Evolutionary conservation across 805 yeast species (phyloP).

Genomic region (Kuraishia molischiana): DNA sequence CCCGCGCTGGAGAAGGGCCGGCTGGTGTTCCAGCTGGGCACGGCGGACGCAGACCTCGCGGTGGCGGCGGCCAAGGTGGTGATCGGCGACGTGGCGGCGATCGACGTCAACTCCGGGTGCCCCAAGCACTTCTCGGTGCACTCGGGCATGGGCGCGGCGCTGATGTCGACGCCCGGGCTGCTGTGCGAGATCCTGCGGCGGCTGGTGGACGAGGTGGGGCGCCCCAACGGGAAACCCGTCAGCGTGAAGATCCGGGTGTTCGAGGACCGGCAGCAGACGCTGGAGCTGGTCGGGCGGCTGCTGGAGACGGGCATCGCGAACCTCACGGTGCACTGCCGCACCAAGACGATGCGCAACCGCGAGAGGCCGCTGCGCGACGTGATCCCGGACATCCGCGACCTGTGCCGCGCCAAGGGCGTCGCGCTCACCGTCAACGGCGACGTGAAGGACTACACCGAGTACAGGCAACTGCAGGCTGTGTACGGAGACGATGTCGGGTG

Average conservation of each 20-base stretch:
- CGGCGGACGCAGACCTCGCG: slow-evolving; percentile 75
- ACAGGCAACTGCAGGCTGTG: slow-evolving; percentile 34
- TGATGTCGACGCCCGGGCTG: slow-evolving; percentile 71
- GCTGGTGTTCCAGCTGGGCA: slow-evolving; percentile 85
- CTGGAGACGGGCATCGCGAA: slow-evolving; percentile 76
- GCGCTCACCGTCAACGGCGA: slow-evolving; percentile 81
- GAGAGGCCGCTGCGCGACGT: slow-evolving; percentile 72
- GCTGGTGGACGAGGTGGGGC: slow-evolving; percentile 74
- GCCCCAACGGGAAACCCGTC: slow-evolving; percentile 66
- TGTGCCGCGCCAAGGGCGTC: slow-evolving; percentile 54
- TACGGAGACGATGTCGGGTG: slow-evolving; percentile 66
- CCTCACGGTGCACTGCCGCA: slow-evolving; percentile 87
- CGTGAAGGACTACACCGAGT: slow-evolving; percentile 45
- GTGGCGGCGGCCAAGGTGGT: slow-evolving; percentile 80
- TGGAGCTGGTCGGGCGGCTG: slow-evolving; percentile 44
- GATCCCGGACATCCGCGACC: slow-evolving; percentile 46
- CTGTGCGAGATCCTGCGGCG: slow-evolving; percentile 58
- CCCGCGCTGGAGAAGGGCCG: slow-evolving; percentile 52
- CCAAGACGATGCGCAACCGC: slow-evolving; percentile 79
- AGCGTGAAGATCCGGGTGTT: slow-evolving; percentile 84
- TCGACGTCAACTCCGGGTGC: slow-evolving; percentile 94
- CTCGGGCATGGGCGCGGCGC: slow-evolving; percentile 96
- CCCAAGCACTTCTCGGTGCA: slow-evolving; percentile 94
- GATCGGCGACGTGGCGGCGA: slow-evolving; percentile 81
- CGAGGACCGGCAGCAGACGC: slow-evolving; percentile 51